Conservation (phyloP, 257 asterid species). For the Solanum acaule region DNA sequence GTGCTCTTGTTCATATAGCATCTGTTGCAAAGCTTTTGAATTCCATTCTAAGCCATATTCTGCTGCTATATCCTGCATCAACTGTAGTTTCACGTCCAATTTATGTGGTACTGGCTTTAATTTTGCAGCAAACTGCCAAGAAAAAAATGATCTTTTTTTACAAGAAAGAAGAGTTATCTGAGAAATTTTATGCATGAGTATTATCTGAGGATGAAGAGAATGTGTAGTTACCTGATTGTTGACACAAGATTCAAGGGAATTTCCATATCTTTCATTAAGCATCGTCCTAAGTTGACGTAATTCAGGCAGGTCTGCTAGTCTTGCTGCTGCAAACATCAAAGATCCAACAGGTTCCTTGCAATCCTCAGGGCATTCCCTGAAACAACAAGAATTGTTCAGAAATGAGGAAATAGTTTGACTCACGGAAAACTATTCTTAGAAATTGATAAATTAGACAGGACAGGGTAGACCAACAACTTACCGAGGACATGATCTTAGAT, state of each 20-base stretch:
- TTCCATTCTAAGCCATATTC: conserved; percentile 58
- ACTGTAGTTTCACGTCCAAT: conserved; percentile 47
- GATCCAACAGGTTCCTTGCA: conserved; percentile 74
- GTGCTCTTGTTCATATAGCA: conserved; percentile 16
- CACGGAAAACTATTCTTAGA: not conserved
- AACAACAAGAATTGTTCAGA: not conserved
- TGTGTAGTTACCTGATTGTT: conserved; percentile 40
- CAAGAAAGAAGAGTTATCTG: not conserved
- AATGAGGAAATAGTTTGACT: not conserved
- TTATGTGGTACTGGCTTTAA: conserved; percentile 32
- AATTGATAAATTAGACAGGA: not conserved
- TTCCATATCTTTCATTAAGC: conserved; percentile 61
- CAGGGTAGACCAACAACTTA: not conserved
- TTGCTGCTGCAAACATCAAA: conserved; percentile 81
- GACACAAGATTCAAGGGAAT: conserved; percentile 33
- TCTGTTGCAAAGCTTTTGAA: conserved; percentile 50
- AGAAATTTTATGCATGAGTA: not conserved
- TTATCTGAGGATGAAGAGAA: conserved; percentile 28
- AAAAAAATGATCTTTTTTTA: not conserved
- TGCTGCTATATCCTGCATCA: conserved; percentile 57
- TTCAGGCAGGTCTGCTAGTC: conserved; percentile 89
- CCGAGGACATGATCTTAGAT: not conserved
- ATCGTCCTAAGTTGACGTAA: conserved; percentile 59
- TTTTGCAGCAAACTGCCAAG: conserved; percentile 53
- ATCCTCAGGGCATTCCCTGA: conserved; percentile 84